Evolutionary conservation across 495 filamentous ascomycete species (phyloP), one percentile per base, ranked within the genome.

Genomic region (Parmelia sp.): DNA sequence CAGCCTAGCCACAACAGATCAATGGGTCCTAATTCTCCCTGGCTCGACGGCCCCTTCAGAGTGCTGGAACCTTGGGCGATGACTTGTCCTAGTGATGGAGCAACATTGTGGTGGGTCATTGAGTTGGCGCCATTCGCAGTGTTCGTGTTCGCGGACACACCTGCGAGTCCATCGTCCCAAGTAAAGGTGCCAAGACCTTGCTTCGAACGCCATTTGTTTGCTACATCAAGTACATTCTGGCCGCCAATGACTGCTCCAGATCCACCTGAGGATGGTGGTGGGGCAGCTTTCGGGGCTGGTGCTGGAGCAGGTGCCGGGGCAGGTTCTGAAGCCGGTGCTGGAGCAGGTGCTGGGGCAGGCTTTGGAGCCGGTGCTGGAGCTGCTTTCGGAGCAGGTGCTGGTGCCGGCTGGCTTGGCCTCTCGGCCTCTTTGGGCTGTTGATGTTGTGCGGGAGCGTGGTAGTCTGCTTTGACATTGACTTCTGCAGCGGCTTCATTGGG

Each of bases 21-120:
- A 23, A 60, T 53, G 29, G 49, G 62, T 1, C 51, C 51, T 21
- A 55, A 8, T 33, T 55, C 42, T 31, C 55, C 58, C 27, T 37
- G 44, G 29, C 44, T 57, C 37, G 39, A 57, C 25, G 42, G 33
- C 27, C 31, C 31, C 51, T 36, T 55, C 51, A 55, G 12, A 33
- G 10, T 51, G 55, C 47, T 25, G 8, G 23, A 17, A 45, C 45
- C 60, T 17, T 65, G 37, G 15, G 66, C 66, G 17, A 68, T 68
- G 59, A 63, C 65, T 63, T 68, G 66, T 36, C 42, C 66, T 14
- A 55, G 53, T 11, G 66, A 68, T 58, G 55, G 64, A 17, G 31
- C 25, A n/a, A 11, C 29, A 29, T 55, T 55, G 51, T 55, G 51
- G 17, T 55, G 51, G 29, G 15, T 33, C 51, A 55, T 55, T 55